Evolutionary conservation across 192 early-diverging fungal genomes (phyloP).

Genomic region (Gryganskiella cystojenkinii): DNA sequence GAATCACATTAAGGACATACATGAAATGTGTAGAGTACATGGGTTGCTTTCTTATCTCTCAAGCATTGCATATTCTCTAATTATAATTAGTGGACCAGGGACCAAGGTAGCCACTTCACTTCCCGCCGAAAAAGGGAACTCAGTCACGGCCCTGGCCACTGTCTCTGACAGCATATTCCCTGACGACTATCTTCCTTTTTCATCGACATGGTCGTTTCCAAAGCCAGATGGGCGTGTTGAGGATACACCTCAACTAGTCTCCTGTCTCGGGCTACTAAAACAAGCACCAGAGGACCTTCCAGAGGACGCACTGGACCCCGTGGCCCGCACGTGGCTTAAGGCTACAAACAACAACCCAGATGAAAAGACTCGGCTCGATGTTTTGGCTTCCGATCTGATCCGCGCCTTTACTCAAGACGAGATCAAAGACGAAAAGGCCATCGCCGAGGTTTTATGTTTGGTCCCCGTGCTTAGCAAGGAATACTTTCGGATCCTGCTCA

Average conservation of each 20-base stretch:
- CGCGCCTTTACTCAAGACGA: neutral
- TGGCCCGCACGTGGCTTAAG: neutral
- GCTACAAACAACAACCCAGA: neutral
- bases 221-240: neutral
- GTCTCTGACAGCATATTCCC: no score
- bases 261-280: neutral
- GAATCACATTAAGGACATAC: no score
- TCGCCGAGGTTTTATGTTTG: neutral
- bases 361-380: neutral
- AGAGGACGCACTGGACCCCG: neutral
- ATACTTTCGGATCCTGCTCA: neutral
- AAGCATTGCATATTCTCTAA: no score
- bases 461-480: neutral
- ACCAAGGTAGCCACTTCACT: no score
- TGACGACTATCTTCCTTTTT: no score
- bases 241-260: conserved; percentile 4
- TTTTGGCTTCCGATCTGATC: neutral
- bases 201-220: neutral
- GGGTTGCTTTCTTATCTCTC: no score
- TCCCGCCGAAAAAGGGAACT: no score
- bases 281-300: neutral
- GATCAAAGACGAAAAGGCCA: neutral
- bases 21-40: no score
- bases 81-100: no score
- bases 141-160: no score